Evolutionary conservation across 1,284 basidiomycete genomes (phyloP).

Genomic region (Moesziomyces aphidis): DNA sequence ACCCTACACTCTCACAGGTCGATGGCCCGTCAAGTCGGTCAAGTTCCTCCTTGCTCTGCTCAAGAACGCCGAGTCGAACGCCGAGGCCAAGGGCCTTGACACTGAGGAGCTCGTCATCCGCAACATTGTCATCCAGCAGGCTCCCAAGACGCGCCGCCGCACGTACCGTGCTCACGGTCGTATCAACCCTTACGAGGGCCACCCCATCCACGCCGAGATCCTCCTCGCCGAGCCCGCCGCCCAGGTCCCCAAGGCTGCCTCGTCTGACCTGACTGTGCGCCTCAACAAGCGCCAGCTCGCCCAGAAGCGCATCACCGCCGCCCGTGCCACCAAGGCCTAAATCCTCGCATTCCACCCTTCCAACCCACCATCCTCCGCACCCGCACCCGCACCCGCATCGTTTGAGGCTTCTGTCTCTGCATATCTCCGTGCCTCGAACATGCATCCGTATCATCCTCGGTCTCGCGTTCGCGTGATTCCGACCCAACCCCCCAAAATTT

Average conservation of each 20-base stretch:
- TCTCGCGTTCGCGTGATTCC: not conserved
- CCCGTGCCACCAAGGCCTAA: slow-evolving; percentile 55
- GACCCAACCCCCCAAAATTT: not conserved
- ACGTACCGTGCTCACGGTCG: slow-evolving; percentile 99
- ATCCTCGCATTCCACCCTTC: not conserved
- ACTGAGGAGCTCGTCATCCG: slow-evolving; percentile 92
- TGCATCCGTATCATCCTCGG: not conserved
- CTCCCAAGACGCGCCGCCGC: slow-evolving; percentile 99
- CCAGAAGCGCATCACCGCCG: slow-evolving; percentile 59
- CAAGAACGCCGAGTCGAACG: slow-evolving; percentile 99
- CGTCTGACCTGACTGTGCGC: slow-evolving; percentile 43
- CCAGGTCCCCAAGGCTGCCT: slow-evolving; percentile 65
- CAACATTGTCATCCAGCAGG: slow-evolving; percentile 98
- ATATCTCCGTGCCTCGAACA: slow-evolving; percentile 3
- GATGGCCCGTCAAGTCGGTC: slow-evolving; percentile 99
- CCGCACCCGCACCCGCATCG: slow-evolving; percentile 1
- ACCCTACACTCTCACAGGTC: slow-evolving; percentile 71
- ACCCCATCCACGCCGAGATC: slow-evolving; percentile 92
- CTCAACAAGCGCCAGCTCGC: slow-evolving; percentile 67
- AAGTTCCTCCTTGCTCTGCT: slow-evolving; percentile 93
- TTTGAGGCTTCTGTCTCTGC: slow-evolving; percentile 8
- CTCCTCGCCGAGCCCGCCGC: slow-evolving; percentile 62
- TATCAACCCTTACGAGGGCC: slow-evolving; percentile 77
- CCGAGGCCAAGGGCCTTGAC: slow-evolving; percentile 95
- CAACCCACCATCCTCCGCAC: slow-evolving; percentile 1